These are phyloP conservation scores for Gleditsia sinensis DNA, from an alignment of 306 rosid genomes.

Conservation along the genomic window DNA sequence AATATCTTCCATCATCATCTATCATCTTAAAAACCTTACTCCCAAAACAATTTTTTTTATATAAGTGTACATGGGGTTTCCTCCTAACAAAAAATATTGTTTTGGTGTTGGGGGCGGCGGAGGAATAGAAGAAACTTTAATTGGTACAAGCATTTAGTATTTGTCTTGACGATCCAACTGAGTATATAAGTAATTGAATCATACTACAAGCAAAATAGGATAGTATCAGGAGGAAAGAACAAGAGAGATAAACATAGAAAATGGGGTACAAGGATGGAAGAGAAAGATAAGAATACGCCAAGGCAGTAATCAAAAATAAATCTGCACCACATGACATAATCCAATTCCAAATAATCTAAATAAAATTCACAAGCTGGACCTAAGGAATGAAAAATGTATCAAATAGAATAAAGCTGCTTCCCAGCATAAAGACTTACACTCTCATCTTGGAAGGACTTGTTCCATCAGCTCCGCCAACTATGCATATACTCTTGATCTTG, in stretches of 20 bases:
- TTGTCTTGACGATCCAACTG: background rate
- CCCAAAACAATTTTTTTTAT: too few relatives aligned
- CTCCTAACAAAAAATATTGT: background rate
- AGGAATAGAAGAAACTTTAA: slow-evolving; percentile 8
- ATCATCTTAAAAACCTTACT: slow-evolving; percentile 14
- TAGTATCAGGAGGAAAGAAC: background rate
- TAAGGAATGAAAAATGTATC: background rate
- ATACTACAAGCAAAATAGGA: background rate
- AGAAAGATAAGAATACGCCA: slow-evolving; percentile 20
- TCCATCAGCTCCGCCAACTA: slow-evolving; percentile 83
- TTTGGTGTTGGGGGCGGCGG: too few relatives aligned
- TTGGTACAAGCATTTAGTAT: background rate
- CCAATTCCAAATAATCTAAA: too few relatives aligned
- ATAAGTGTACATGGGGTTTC: too few relatives aligned
- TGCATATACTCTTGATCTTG: slow-evolving; percentile 90
- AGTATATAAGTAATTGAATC: background rate
- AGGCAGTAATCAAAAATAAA: too few relatives aligned
- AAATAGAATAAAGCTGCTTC: slow-evolving; percentile 29
- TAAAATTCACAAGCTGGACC: too few relatives aligned
- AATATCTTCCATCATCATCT: slow-evolving; percentile 6
- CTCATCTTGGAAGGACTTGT: slow-evolving; percentile 96
- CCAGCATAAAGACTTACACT: slow-evolving; percentile 61
- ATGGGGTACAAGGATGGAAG: background rate
- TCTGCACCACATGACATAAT: background rate
- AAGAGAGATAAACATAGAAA: slow-evolving; percentile 1